Base-by-base conservation (phyloP, 306 rosid genomes). In the Trifolium fragiferum region DNA sequence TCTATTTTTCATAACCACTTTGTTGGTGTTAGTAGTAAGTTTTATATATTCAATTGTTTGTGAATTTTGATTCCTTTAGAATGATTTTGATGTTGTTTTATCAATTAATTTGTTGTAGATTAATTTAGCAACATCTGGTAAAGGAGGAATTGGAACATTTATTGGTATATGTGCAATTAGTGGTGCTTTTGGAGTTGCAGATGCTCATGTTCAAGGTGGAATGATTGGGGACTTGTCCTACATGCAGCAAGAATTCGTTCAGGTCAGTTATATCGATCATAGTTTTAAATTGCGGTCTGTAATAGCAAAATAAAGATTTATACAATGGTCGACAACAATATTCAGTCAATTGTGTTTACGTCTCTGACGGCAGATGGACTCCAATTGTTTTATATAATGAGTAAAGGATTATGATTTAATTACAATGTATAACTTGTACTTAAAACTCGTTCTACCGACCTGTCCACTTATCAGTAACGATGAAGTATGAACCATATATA, bases 141-240 rank as follows among this genome's bases (percentile, higher is more conserved):
- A 81, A 78, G 98, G 98, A 72, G 97, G 95, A 49, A 64, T 89
- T 23, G 98, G 96, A 73, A 65, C 85, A 44, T 93, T 84, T 68
- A 79, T 89, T 5, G 97, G 91, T 32, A 40, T 90, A 50, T 93
- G 98, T 73, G 79, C 43, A 63, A 67, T 83, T 4, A 90, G 97
- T 66, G 90, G 89, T 40, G 87, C 83, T 30, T 93, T 93, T 65
- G 97, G 98, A 81, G 67, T 89, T 80, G 97, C 98, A 54, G 98
- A 93, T 90, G 98, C 95, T 82, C 96, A 87, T 84, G 90, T 83
- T 18, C 97, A 90, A 80, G 98, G 93, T 44, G 98, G 98, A 85
- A 89, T 90, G 98, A 78, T 93, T 65, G 97, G 98, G 67, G 98
- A 93, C 76, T 87, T 90, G 18, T 93, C 98, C 70, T 90, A 81